Evolutionary conservation across 2,329 filamentous ascomycete genomes (phyloP).

Genomic region (Aspergillus thermomutatus): DNA sequence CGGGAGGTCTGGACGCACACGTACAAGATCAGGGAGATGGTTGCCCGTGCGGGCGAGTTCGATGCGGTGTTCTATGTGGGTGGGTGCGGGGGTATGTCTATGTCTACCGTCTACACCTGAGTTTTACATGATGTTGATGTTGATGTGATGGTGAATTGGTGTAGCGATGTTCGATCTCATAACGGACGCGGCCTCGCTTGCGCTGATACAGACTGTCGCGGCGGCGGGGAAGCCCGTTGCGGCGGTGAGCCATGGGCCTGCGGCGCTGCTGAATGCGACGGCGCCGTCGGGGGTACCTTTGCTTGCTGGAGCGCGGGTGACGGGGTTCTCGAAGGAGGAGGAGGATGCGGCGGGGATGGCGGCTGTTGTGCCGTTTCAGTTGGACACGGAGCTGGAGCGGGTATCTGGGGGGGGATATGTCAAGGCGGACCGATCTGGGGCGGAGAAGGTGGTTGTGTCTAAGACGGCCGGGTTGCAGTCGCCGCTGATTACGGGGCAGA

Average conservation of each 20-base stretch:
- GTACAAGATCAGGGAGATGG: constrained; percentile 51
- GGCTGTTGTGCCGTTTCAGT: constrained; percentile 44
- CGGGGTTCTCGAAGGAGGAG: constrained; percentile 48
- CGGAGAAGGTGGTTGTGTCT: constrained; percentile 41
- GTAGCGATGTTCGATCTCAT: constrained; percentile 50
- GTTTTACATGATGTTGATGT: neutral
- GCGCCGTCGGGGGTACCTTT: constrained; percentile 42
- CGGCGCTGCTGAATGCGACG: constrained; percentile 45
- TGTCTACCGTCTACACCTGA: neutral
- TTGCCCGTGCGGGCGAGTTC: constrained; percentile 56
- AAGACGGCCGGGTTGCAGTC: constrained; percentile 26
- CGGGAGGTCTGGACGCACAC: constrained; percentile 61
- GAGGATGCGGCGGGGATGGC: constrained; percentile 42
- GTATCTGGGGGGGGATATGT: constrained; percentile 43
- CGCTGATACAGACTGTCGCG: constrained; percentile 47
- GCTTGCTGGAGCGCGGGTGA: constrained; percentile 40
- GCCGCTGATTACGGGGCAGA: constrained; percentile 48
- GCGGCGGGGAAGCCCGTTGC: constrained; percentile 45
- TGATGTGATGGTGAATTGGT: neutral
- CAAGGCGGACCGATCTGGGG: constrained; percentile 46
- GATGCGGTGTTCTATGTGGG: constrained; percentile 58
- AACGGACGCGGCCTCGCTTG: constrained; percentile 35
- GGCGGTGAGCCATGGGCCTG: constrained; percentile 49
- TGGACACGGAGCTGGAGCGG: constrained; percentile 44
- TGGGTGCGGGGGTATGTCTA: constrained; percentile 49